phyloP scores from a whole-genome alignment of 208 protist species.

The Lotmaria passim region DNA sequence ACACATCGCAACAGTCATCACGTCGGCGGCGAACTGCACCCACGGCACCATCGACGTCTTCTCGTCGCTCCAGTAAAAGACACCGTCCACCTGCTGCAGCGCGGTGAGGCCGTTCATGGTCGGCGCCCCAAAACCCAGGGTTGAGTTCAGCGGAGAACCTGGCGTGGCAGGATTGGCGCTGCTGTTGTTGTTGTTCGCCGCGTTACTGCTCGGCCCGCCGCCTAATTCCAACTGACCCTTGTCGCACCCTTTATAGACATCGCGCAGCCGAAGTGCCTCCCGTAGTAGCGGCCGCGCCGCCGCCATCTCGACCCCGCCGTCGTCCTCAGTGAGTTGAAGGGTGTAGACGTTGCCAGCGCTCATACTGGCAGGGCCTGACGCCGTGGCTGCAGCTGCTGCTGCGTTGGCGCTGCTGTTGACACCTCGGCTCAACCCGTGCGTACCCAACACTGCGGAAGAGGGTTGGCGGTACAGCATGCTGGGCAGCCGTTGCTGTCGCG shows the following conservation, averaged over 20 bases:
- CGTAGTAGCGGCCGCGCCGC: conserved; percentile 54
- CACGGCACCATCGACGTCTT: conserved; percentile 54
- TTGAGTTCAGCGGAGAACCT: neutral
- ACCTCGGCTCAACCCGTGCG: neutral
- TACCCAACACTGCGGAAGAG: conserved; percentile 2
- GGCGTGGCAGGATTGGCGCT: neutral
- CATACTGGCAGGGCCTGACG: neutral
- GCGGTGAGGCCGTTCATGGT: conserved; percentile 37
- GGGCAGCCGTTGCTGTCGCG: conserved; percentile 14
- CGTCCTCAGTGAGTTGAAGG: conserved; percentile 70
- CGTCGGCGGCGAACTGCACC: conserved; percentile 79
- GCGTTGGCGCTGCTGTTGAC: neutral
- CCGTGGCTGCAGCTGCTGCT: neutral
- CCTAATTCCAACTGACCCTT: conserved; percentile 41
- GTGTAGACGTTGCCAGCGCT: conserved; percentile 44
- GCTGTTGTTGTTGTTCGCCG: neutral
- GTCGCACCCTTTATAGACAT: conserved; percentile 72
- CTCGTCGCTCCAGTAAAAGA: conserved; percentile 67
- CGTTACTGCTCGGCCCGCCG: neutral
- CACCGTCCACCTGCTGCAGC: conserved; percentile 70
- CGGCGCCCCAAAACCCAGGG: neutral
- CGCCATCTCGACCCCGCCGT: conserved; percentile 81
- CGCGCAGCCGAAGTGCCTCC: conserved; percentile 53
- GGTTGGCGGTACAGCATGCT: conserved; percentile 22
- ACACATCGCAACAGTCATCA: conserved; percentile 46